Evolutionary conservation across 2,329 filamentous ascomycete species (phyloP), one percentile per base, ranked within the genome.

Genomic region (Cryphonectria parasitica): DNA sequence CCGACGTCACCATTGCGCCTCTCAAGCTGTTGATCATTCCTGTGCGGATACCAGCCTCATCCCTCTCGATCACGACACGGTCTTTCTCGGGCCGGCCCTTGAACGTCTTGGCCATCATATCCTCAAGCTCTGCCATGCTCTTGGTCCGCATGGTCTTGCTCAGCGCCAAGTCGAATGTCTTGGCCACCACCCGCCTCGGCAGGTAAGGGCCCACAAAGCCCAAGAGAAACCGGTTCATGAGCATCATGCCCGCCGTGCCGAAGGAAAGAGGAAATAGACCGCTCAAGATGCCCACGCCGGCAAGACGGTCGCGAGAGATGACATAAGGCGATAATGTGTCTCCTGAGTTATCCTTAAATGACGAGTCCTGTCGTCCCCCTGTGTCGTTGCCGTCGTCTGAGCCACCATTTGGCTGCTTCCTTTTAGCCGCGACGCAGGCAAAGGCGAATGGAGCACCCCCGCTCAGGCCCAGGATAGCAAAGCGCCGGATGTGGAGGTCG

Each of bases 381-480:
- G 52, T 13, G 52, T 4, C 25, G 52, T 4, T 15, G 43, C 8
- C 13, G n/a, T 56, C 25, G 52, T 56, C 13, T 31, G 36, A 61
- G 10, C 17, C 31, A 15, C 34, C 45, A 49, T 19, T n/a, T 2
- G 17, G 45, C 22, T n/a, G 17, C 28, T 61, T 19, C 31, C 22
- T n/a, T 10, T 34, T 61, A 6, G 58, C 58, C 19, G 58, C 58
- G 66, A 68, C 52, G 69, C 76, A 77, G 0, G 76, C 76, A 1
- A 77, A 70, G 28, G 71, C 76, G 61, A 77, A 77, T 4, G 77
- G 77, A 10, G 65, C 74, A 19, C 77, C 77, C 41, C 76, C 77
- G 6, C 76, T 78, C n/a, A 76, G 41, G n/a, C 75, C 76, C 34
- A 77, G 64, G 15, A 76, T 66, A 62, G 75, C 74, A 67, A 77